Base-by-base conservation (phyloP, 2,329 filamentous ascomycete genomes). In the Bertia moriformis region DNA sequence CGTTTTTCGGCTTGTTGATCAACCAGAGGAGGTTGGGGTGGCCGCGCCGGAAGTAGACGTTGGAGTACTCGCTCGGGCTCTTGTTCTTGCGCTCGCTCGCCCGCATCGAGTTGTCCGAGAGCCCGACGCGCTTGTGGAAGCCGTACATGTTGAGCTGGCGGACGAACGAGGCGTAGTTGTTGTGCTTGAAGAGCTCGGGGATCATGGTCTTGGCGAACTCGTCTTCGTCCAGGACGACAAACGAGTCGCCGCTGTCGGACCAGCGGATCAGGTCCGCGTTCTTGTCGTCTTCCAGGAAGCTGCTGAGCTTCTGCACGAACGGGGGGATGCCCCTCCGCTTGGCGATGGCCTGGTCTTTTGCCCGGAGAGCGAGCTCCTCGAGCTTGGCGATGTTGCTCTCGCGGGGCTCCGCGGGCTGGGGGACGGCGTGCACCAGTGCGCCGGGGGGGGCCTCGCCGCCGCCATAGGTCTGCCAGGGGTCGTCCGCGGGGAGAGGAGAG, bases 291-390 rank as follows among this genome's bases (percentile, higher is more conserved):
- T 98, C 88, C 13, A 98, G 71, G 52, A 96, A 93, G 89, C 89
- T 96, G 76, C 87, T 93, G 40, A 98, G 63, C 56, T 98, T 98
- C 58, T 95, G 88, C 33, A 98, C 88, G 65, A 98, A 98, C 0
- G 91, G 89, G 1, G 91, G 89, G 12, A 98, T 96, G n/a, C n/a
- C n/a, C n/a, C n/a, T n/a, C 52, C 93, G 84, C 60, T 96, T 96
- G 50, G 88, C 71, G 59, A 94, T 96, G 14, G 80, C 72, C 55
- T 88, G 83, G 1, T 88, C 81, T 42, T 96, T 89, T 53, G n/a
- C n/a, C n/a, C n/a, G n/a, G n/a, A n/a, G n/a, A n/a, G n/a, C n/a
- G n/a, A n/a, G n/a, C n/a, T n/a, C 86, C 43, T n/a, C n/a, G n/a
- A 95, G 62, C 40, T 83, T 67, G 44, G 88, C 82, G 43, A 93